phyloP scores from a whole-genome alignment of 805 yeast species.

The Teunomyces cretensis region DNA sequence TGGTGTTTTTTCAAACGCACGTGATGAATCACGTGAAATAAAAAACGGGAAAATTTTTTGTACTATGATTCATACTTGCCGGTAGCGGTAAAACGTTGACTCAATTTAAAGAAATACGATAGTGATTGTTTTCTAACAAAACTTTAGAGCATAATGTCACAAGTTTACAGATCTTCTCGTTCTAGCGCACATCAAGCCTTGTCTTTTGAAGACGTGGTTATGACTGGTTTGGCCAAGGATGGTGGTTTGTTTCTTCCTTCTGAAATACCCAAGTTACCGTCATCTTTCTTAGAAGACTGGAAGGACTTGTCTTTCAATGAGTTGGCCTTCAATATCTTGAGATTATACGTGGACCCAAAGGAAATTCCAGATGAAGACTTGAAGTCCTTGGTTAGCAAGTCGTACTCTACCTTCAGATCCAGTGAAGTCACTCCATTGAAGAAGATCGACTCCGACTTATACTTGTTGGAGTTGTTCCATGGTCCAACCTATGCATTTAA shows the following conservation, averaged over 20 bases:
- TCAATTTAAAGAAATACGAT: background rate
- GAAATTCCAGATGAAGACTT: slow-evolving; percentile 79
- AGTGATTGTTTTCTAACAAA: background rate
- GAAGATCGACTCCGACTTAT: slow-evolving; percentile 59
- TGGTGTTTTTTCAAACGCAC: background rate
- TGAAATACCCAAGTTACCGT: slow-evolving; percentile 65
- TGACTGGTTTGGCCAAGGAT: slow-evolving; percentile 91
- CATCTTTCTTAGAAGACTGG: slow-evolving; percentile 65
- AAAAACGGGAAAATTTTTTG: background rate
- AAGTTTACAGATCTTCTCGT: slow-evolving; percentile 80
- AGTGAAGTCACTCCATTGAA: slow-evolving; percentile 83
- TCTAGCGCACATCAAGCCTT: slow-evolving; percentile 49
- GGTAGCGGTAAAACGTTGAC: slow-evolving; percentile 4
- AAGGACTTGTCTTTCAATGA: slow-evolving; percentile 74
- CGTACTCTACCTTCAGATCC: slow-evolving; percentile 91
- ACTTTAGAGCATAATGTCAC: slow-evolving; percentile 33
- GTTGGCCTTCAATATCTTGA: slow-evolving; percentile 82
- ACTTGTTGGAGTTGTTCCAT: slow-evolving; percentile 90
- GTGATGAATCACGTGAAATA: slow-evolving; percentile 1
- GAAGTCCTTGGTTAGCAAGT: slow-evolving; percentile 56
- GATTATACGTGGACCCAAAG: slow-evolving; percentile 65
- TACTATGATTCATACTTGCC: background rate
- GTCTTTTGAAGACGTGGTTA: slow-evolving; percentile 78
- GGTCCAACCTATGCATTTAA: slow-evolving; percentile 99
- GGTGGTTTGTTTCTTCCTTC: slow-evolving; percentile 96